Evolutionary conservation across 164 flowering plant genomes (phyloP).

Genomic region (Stephania japonica): DNA sequence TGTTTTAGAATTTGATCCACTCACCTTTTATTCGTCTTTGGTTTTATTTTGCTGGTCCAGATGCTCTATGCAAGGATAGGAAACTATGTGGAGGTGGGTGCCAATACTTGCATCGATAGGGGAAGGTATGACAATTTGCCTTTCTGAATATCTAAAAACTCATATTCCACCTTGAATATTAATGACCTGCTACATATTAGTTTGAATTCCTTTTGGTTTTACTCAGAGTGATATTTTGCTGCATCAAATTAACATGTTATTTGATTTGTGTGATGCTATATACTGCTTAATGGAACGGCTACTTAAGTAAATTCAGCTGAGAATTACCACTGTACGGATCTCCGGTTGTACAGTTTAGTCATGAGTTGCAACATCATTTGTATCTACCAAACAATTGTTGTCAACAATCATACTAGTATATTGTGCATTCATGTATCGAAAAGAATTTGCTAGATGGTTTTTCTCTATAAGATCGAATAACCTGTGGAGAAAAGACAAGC

Average conservation of each 20-base stretch:
- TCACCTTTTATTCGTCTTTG: background rate
- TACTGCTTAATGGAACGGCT: too few relatives aligned
- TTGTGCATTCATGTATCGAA: too few relatives aligned
- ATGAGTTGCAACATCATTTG: too few relatives aligned
- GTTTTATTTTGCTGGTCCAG: slow-evolving; percentile 26
- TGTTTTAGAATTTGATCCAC: background rate
- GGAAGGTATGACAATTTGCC: slow-evolving; percentile 52
- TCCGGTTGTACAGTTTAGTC: too few relatives aligned
- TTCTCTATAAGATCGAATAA: background rate
- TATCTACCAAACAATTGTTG: too few relatives aligned
- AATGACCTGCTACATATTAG: background rate
- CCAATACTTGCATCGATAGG: slow-evolving; percentile 89
- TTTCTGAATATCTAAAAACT: background rate
- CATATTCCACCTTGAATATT: background rate
- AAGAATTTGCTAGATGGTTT: background rate
- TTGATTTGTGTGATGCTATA: too few relatives aligned
- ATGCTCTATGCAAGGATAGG: slow-evolving; percentile 53
- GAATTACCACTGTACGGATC: too few relatives aligned
- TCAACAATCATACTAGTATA: background rate
- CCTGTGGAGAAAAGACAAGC: background rate
- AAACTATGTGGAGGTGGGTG: slow-evolving; percentile 80
- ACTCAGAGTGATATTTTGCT: too few relatives aligned
- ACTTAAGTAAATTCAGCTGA: too few relatives aligned
- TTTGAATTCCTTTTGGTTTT: too few relatives aligned
- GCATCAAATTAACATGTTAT: too few relatives aligned